Evolutionary conservation across 1,284 basidiomycete genomes (phyloP), one percentile per base, ranked within the genome.

Genomic region (Malassezia pachydermatis): DNA sequence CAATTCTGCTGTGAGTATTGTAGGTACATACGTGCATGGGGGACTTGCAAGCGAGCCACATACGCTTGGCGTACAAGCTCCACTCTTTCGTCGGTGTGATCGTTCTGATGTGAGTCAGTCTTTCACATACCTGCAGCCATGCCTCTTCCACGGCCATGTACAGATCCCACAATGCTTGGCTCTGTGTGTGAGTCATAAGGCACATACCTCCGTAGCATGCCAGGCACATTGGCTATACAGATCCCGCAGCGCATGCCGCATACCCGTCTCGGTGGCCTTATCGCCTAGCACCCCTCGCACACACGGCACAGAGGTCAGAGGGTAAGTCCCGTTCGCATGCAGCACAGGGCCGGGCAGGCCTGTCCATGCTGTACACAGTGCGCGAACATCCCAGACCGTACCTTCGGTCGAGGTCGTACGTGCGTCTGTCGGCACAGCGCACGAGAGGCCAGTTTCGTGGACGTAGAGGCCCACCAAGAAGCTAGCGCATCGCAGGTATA

Each of bases 141-240:
- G 45, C 37, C 10, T 46, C 35, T 39, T 69, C 67, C 30, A 65
- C 67, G 11, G 39, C 51, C 7, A 60, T 46, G 22, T 59, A 63
- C 39, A 57, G 37, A n/a, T 42, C 41, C 65, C 64, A 69, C 3
- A 65, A 43, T 7, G 43, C 27, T 10, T 59, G 55, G 20, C 58
- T 62, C 45, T n/a, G n/a, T n/a, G n/a, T n/a, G n/a, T n/a, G n/a
- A n/a, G n/a, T n/a, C n/a, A n/a, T n/a, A n/a, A n/a, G n/a, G n/a
- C n/a, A n/a, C n/a, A n/a, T n/a, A n/a, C n/a, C n/a, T 64, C 54
- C 13, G 40, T 41, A 4, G 20, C 13, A 29, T 52, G 50, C 40
- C 39, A 52, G 4, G 50, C 50, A 45, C 30, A 63, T 19, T 19
- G 37, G 4, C 28, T 42, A 33, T 48, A 48, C 19, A 45, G n/a